These are phyloP conservation scores for Polytrichum formosum DNA, from an alignment of 225 moss, liverwort and hornwort genomes.

Conservation along the genomic window DNA sequence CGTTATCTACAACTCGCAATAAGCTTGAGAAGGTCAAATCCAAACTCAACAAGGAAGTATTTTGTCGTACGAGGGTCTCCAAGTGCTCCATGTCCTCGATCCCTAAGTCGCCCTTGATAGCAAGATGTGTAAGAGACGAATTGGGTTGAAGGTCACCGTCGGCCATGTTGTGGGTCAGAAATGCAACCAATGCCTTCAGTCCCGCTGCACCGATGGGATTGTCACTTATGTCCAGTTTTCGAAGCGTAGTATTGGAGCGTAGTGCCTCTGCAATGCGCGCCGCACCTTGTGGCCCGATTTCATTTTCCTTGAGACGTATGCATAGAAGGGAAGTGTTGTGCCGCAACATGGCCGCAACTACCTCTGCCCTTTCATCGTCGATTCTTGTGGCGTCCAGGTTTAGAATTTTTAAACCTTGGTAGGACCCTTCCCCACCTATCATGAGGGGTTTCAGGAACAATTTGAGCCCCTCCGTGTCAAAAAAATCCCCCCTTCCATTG, in stretches of 20 bases:
- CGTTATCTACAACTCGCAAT: background rate
- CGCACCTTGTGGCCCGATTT: background rate
- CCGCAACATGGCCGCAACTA: background rate
- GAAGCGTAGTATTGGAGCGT: background rate
- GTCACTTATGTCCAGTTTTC: accelerated
- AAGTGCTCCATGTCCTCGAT: background rate
- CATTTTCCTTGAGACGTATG: accelerated
- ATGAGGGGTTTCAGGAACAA: background rate
- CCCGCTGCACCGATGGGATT: background rate
- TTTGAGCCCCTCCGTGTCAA: background rate
- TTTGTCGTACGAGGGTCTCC: background rate
- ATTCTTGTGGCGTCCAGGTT: accelerated
- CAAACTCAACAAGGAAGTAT: background rate
- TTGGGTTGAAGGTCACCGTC: background rate
- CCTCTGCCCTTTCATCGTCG: background rate
- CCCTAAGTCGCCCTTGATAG: background rate
- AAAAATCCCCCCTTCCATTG: no score
- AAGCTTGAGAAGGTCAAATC: accelerated
- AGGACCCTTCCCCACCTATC: background rate
- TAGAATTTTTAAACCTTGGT: background rate
- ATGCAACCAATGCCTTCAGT: background rate
- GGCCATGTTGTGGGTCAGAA: background rate
- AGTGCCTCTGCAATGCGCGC: background rate
- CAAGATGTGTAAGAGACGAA: background rate
- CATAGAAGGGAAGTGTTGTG: background rate